Evolutionary conservation across 495 filamentous ascomycete species (phyloP).

Genomic region (Cercophora samala): DNA sequence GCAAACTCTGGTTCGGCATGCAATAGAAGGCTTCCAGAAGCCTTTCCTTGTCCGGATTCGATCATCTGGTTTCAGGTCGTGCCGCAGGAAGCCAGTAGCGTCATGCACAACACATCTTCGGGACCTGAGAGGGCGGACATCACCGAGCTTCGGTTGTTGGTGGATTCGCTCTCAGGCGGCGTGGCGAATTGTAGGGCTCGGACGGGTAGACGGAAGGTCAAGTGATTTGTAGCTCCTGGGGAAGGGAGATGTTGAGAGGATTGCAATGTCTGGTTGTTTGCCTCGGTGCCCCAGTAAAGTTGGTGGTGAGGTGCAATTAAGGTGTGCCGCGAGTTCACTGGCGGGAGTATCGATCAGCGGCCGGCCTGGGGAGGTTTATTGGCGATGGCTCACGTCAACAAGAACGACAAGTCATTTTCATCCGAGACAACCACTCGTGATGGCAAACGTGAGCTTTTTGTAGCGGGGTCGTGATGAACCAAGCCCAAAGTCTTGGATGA

Average conservation of each 20-base stretch:
- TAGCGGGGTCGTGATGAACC: neutral
- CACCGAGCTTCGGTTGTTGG: neutral
- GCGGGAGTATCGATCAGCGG: neutral
- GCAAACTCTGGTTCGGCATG: neutral
- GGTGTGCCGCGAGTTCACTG: slow-evolving; percentile 1
- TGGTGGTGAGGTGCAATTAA: neutral
- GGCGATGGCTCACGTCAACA: neutral
- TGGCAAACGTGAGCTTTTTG: neutral
- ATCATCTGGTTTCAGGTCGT: slow-evolving; percentile 14
- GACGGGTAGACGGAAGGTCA: neutral
- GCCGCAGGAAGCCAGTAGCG: slow-evolving; percentile 10
- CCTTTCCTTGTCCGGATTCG: slow-evolving; percentile 3
- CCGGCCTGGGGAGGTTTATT: neutral
- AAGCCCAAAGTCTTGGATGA: too few relatives aligned
- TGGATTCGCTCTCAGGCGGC: slow-evolving; percentile 1
- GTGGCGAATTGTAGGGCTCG: neutral
- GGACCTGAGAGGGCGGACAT: slow-evolving; percentile 10
- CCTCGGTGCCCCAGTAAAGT: too few relatives aligned
- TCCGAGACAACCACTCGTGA: neutral
- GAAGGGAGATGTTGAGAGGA: too few relatives aligned
- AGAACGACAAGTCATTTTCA: neutral
- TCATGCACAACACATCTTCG: slow-evolving; percentile 8
- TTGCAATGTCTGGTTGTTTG: too few relatives aligned
- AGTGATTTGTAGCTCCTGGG: neutral
- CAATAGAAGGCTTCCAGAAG: slow-evolving; percentile 13